A percentile compares a stretch with the other conserved stretches of the same genome.
These are phyloP conservation scores for Zygoascus tannicola DNA, from an alignment of 805 yeast genomes.

Conservation along the genomic window DNA sequence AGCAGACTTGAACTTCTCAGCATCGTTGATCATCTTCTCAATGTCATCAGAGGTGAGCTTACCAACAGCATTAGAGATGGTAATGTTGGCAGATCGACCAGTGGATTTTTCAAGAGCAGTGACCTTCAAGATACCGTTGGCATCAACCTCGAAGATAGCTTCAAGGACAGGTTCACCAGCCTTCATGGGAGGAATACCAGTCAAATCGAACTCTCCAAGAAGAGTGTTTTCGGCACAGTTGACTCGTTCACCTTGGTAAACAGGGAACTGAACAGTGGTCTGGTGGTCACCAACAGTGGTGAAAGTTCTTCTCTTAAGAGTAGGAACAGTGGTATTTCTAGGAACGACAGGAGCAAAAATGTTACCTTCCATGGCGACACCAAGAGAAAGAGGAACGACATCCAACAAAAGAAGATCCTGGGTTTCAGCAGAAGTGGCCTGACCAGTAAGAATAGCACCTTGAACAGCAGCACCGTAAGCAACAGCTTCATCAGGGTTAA, in stretches of 20 bases:
- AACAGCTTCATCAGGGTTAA: slow-evolving; percentile 99
- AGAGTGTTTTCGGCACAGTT: slow-evolving; percentile 95
- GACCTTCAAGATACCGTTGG: slow-evolving; percentile 98
- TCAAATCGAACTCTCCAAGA: slow-evolving; percentile 97
- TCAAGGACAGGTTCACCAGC: slow-evolving; percentile 99
- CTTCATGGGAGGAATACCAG: slow-evolving; percentile 96
- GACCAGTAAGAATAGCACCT: slow-evolving; percentile 97
- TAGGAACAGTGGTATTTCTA: slow-evolving; percentile 99
- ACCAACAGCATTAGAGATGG: slow-evolving; percentile 98
- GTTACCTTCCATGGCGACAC: slow-evolving; percentile 99
- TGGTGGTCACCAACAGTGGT: slow-evolving; percentile 98
- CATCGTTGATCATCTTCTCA: slow-evolving; percentile 97
- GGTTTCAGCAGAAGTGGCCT: slow-evolving; percentile 80
- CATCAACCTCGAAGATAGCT: slow-evolving; percentile 98
- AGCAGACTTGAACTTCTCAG: slow-evolving; percentile 97
- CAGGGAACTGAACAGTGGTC: slow-evolving; percentile 98
- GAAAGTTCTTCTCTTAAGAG: slow-evolving; percentile 97
- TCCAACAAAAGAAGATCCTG: slow-evolving; percentile 92
- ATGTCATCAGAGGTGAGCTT: slow-evolving; percentile 94
- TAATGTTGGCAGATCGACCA: slow-evolving; percentile 96
- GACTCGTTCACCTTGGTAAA: slow-evolving; percentile 99
- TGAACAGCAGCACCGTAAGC: slow-evolving; percentile 99
- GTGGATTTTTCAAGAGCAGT: slow-evolving; percentile 98
- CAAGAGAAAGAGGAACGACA: slow-evolving; percentile 96
- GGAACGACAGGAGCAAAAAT: slow-evolving; percentile 98